These are phyloP conservation scores for Colletotrichum tamarilloi DNA, from an alignment of 2,329 filamentous ascomycete species.

Conservation along the genomic window DNA sequence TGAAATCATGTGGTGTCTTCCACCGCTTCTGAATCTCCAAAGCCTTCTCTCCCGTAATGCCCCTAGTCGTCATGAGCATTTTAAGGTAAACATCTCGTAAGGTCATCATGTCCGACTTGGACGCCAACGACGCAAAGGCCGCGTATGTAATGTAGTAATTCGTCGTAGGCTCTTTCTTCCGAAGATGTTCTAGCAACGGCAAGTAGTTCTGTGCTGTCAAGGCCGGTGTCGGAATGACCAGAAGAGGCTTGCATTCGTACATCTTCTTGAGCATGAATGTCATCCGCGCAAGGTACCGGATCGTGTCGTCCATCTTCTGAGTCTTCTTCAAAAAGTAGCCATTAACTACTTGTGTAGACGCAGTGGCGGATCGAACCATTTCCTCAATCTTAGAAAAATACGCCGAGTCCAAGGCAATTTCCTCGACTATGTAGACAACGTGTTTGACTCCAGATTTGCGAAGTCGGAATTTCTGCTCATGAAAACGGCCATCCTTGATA, in stretches of 20 bases:
- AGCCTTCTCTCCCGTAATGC: slow-evolving; percentile 81
- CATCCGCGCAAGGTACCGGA: slow-evolving; percentile 79
- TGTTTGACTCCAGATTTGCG: slow-evolving; percentile 78
- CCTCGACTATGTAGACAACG: slow-evolving; percentile 83
- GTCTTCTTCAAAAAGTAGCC: slow-evolving; percentile 85
- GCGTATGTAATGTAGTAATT: slow-evolving; percentile 75
- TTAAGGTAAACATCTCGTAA: slow-evolving; percentile 82
- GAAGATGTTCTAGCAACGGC: slow-evolving; percentile 69
- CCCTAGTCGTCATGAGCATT: slow-evolving; percentile 86
- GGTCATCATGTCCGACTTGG: slow-evolving; percentile 80
- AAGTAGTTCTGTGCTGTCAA: slow-evolving; percentile 75
- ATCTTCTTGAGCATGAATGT: slow-evolving; percentile 73
- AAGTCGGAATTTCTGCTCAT: slow-evolving; percentile 86
- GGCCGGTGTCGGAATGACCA: slow-evolving; percentile 74
- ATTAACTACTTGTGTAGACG: slow-evolving; percentile 81
- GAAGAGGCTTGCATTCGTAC: slow-evolving; percentile 69
- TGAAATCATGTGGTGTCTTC: slow-evolving; percentile 77
- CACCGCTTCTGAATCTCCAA: slow-evolving; percentile 83
- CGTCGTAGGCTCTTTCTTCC: slow-evolving; percentile 58
- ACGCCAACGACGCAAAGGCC: slow-evolving; percentile 77
- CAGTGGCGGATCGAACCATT: slow-evolving; percentile 77
- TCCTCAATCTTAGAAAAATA: slow-evolving; percentile 70
- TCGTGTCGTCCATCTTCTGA: slow-evolving; percentile 79
- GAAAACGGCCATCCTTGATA: slow-evolving; percentile 85
- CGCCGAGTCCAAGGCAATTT: slow-evolving; percentile 70